These are phyloP conservation scores for Penstemon newberryi DNA, from an alignment of 257 asterid species.

Conservation along the genomic window DNA sequence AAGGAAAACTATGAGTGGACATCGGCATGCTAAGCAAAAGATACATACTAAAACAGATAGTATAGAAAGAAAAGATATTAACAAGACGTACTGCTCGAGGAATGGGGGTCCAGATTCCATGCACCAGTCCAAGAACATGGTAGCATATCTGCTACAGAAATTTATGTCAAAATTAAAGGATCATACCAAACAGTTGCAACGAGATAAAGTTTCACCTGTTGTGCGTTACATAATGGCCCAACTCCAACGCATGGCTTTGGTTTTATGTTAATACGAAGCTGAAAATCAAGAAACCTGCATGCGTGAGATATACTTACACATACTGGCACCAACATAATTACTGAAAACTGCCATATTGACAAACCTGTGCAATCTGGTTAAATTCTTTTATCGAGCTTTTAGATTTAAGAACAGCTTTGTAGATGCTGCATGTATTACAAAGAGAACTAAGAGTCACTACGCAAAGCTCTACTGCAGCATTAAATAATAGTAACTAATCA, in stretches of 20 bases:
- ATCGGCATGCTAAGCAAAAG: slow-evolving; percentile 19
- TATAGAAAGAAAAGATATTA: slow-evolving; percentile 14
- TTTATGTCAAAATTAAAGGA: slow-evolving; percentile 29
- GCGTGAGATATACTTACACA: slow-evolving; percentile 24
- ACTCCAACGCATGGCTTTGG: slow-evolving; percentile 83
- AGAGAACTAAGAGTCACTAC: slow-evolving; percentile 19
- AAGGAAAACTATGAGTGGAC: slow-evolving; percentile 22
- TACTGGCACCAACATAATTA: slow-evolving; percentile 14
- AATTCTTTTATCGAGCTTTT: slow-evolving; percentile 55
- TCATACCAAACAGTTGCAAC: background rate
- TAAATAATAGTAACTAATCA: background rate
- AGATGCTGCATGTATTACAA: slow-evolving; percentile 44
- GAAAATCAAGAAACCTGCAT: slow-evolving; percentile 37
- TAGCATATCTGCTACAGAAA: slow-evolving; percentile 69
- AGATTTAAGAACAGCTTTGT: slow-evolving; percentile 53
- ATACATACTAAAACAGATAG: background rate
- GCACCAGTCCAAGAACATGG: slow-evolving; percentile 92
- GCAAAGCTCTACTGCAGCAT: background rate
- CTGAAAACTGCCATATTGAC: slow-evolving; percentile 20
- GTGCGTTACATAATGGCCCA: slow-evolving; percentile 86
- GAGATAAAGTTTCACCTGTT: slow-evolving; percentile 56
- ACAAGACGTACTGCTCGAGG: slow-evolving; percentile 79
- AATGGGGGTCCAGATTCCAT: slow-evolving; percentile 91
- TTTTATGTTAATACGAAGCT: slow-evolving; percentile 83
- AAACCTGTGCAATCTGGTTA: slow-evolving; percentile 88